Conservation (phyloP, 2,329 filamentous ascomycete species). For the Xylaria polymorpha region DNA sequence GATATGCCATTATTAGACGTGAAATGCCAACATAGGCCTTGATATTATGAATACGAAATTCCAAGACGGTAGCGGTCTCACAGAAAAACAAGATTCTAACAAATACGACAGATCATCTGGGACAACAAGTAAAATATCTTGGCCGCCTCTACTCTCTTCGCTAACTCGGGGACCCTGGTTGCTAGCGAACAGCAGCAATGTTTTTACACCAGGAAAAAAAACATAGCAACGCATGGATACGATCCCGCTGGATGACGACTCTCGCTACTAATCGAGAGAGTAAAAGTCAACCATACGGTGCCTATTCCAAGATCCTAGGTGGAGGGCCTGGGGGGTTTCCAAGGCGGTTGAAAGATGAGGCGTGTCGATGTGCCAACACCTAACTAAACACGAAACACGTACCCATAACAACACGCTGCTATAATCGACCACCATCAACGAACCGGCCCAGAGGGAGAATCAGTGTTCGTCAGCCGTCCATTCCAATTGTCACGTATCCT, state of each 20-base stretch:
- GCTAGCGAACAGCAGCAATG: not conserved
- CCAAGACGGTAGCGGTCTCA: not conserved
- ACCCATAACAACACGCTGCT: conserved; percentile 8
- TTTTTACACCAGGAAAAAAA: not conserved
- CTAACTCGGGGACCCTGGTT: not conserved
- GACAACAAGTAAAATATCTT: not conserved
- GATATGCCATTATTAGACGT: not conserved
- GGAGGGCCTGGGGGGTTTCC: not conserved
- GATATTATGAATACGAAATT: not conserved
- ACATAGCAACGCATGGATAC: not conserved
- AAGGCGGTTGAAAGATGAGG: conserved; percentile 5
- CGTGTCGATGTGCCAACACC: conserved; percentile 12
- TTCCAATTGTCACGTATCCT: not conserved
- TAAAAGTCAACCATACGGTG: not conserved
- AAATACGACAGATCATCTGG: conserved; percentile 1
- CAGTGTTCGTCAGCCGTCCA: not conserved
- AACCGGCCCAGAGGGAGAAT: not conserved
- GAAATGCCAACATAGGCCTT: not conserved
- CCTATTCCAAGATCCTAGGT: not conserved
- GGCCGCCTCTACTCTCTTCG: not conserved
- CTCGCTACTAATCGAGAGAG: not conserved
- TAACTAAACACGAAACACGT: conserved; percentile 14
- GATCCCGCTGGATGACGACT: not conserved
- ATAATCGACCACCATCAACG: conserved; percentile 21
- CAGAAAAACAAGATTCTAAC: not conserved